These are phyloP conservation scores for Hymenotorrendiella dingleyae DNA, from an alignment of 2,329 filamentous ascomycete genomes.

Conservation along the genomic window DNA sequence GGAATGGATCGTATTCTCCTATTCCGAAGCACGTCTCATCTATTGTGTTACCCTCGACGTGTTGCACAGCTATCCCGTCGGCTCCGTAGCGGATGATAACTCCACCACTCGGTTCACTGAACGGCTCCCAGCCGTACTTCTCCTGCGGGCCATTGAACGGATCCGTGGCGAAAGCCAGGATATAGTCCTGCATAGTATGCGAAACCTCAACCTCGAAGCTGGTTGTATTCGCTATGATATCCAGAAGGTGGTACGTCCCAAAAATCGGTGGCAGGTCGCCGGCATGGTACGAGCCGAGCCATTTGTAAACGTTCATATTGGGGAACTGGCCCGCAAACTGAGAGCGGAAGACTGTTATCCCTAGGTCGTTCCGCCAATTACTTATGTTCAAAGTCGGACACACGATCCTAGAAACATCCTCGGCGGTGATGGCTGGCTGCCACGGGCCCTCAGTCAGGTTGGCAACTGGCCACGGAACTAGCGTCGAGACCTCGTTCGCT, in stretches of 20 bases:
- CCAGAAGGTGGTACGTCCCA: slow-evolving; percentile 25
- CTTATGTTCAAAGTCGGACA: slow-evolving; percentile 14
- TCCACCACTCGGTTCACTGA: slow-evolving; percentile 1
- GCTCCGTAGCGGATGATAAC: slow-evolving; percentile 3
- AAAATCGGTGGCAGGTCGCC: slow-evolving; percentile 28
- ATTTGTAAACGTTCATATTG: slow-evolving; percentile 23
- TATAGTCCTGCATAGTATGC: slow-evolving; percentile 23
- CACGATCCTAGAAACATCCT: not conserved
- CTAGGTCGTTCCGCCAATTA: slow-evolving; percentile 23
- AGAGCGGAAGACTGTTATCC: slow-evolving; percentile 32
- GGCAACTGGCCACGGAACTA: slow-evolving; percentile 17
- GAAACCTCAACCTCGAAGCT: slow-evolving; percentile 26
- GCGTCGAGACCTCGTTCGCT: slow-evolving; percentile 26
- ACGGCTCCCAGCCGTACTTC: slow-evolving; percentile 3
- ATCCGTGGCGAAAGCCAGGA: slow-evolving; percentile 5
- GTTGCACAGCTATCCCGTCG: not conserved
- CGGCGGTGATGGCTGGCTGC: slow-evolving; percentile 18
- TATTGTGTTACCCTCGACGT: not conserved
- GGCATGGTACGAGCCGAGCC: slow-evolving; percentile 29
- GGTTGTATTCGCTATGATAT: slow-evolving; percentile 24
- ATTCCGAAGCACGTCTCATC: slow-evolving; percentile 1
- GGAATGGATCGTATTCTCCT: slow-evolving; percentile 2
- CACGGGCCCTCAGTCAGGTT: slow-evolving; percentile 26
- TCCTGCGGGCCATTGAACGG: slow-evolving; percentile 4
- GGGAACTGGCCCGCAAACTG: slow-evolving; percentile 30